Evolutionary conservation across 805 yeast species (phyloP), one percentile per base, ranked within the genome.

Genomic region (Candida michaelii): DNA sequence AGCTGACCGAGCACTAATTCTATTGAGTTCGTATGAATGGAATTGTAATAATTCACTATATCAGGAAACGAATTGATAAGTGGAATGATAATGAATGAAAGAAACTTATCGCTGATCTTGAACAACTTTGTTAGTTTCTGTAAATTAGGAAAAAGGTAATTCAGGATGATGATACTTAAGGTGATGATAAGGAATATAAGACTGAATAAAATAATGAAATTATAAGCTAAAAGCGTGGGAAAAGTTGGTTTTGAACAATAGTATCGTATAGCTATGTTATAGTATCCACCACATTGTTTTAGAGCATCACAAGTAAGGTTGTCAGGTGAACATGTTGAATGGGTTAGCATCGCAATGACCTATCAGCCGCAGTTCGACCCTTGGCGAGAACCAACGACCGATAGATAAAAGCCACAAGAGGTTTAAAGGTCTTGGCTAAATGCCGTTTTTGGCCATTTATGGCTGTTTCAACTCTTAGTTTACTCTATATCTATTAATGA

Each of bases 1-100:
- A 66, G 46, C 44, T 69, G 73, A 3, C 73, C 73, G 23, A 69
- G 43, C 3, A 66, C 65, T 15, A 69, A 46, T 27, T 66, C 70
- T 1, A 59, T 46, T 2, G 69, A 56, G 14, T 58, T 51, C 7
- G 59, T 46, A 13, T 49, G 44, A 14, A 69, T 48, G 5, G 65
- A 55, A 21, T 60, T 51, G 38, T 63, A 58, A 49, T 66, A 66
- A 41, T 63, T 66, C 14, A 67, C 46, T 16, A 69, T 51, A 47
- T 69, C 74, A 9, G 71, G 71, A 10, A 61, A 49, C 3, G 69
- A 60, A 45, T 69, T 69, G 17, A 66, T 52, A 9, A 66, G 47
- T 1, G 74, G 74, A 4, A 69, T 56, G 8, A 69, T 33, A 3
- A 66, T 51, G 39, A 58, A 65, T 37, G 67, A 58, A 30, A 69